phyloP scores from a whole-genome alignment of 2,329 filamentous ascomycete species.

The Fusarium miscanthi region DNA sequence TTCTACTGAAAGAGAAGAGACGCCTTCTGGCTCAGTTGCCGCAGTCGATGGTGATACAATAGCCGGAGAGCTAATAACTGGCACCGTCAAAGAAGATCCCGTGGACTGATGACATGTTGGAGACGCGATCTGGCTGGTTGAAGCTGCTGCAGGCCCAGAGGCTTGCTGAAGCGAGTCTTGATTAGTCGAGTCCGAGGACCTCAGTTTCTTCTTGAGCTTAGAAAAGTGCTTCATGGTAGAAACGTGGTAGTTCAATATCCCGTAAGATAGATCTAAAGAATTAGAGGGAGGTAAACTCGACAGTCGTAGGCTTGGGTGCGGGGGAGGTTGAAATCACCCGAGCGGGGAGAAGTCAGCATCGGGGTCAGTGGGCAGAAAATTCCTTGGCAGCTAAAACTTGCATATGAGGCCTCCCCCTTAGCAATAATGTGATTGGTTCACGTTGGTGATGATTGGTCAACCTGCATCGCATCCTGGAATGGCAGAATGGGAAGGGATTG shows the following conservation, averaged over 20 bases:
- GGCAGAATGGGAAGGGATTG: too few relatives aligned
- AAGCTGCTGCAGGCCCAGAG: fast-evolving
- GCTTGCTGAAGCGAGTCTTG: fast-evolving
- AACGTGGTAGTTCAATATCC: fast-evolving
- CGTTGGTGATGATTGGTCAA: background rate
- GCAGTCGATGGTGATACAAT: fast-evolving
- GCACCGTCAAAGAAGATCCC: fast-evolving
- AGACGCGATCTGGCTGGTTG: background rate
- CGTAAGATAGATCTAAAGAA: too few relatives aligned
- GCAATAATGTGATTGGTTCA: fast-evolving
- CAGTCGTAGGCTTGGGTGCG: fast-evolving
- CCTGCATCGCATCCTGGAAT: too few relatives aligned
- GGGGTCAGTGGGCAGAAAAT: background rate
- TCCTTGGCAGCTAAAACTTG: background rate
- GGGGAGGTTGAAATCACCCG: background rate
- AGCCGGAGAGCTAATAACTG: fast-evolving
- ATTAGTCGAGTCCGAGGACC: background rate
- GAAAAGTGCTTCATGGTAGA: background rate
- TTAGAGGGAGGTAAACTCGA: background rate
- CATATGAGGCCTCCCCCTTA: background rate
- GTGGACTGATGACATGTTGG: fast-evolving
- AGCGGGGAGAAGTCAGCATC: background rate
- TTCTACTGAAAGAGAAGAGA: fast-evolving
- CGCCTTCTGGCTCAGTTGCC: fast-evolving
- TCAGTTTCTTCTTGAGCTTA: background rate